These are phyloP conservation scores for Sugiyamaella sp. DNA, from an alignment of 1,139 yeast species.

Conservation along the genomic window DNA sequence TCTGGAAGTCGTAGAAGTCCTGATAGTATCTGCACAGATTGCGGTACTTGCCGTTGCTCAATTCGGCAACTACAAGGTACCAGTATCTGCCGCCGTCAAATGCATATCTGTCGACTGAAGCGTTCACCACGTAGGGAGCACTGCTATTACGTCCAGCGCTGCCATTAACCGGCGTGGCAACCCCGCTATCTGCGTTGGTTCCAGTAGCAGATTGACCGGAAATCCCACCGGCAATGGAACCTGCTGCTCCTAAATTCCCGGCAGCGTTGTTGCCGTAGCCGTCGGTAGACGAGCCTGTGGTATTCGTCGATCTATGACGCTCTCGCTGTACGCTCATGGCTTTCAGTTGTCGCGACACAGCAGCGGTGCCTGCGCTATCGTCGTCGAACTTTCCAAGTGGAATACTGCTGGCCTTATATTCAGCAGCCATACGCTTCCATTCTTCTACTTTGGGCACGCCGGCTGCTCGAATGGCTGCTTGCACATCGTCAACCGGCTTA, in stretches of 20 bases:
- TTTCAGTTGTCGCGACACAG: constrained; percentile 12
- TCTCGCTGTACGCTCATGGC: constrained; percentile 8
- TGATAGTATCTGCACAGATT: constrained; percentile 88
- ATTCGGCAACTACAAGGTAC: constrained; percentile 72
- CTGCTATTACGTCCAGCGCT: constrained; percentile 8
- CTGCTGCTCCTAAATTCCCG: background rate
- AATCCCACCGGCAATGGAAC: background rate
- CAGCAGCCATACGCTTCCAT: constrained; percentile 91
- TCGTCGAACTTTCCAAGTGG: constrained; percentile 61
- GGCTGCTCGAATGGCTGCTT: constrained; percentile 60
- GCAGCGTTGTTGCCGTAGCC: constrained; percentile 6
- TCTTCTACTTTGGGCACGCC: constrained; percentile 90
- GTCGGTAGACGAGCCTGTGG: constrained; percentile 13
- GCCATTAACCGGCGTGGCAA: background rate
- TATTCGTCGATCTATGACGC: constrained; percentile 22
- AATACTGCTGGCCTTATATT: constrained; percentile 88
- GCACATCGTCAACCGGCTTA: constrained; percentile 51
- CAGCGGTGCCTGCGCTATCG: constrained; percentile 22
- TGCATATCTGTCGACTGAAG: constrained; percentile 79
- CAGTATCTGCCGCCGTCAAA: constrained; percentile 88
- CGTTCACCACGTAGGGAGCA: constrained; percentile 48
- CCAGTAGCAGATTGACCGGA: background rate
- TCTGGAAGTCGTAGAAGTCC: constrained; percentile 94
- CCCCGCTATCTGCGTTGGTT: background rate
- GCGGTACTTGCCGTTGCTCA: constrained; percentile 70